Conservation (phyloP, 1,284 basidiomycete species). For the Heterobasidion irregulare region DNA sequence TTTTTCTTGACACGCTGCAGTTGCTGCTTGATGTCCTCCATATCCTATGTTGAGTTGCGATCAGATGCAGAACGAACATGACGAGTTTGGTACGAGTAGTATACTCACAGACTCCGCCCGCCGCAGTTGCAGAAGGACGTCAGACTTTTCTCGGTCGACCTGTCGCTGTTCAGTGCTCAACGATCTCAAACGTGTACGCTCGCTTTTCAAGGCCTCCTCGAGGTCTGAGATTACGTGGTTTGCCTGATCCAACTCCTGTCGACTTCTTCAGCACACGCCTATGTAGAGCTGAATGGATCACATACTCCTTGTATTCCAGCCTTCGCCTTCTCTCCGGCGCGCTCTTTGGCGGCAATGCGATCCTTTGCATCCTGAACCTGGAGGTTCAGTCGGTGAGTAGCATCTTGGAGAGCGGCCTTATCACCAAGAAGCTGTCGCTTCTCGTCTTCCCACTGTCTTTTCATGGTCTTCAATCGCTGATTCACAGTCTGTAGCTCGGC, state of each 20-base stretch:
- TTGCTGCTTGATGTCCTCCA: slow-evolving; percentile 63
- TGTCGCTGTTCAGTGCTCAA: slow-evolving; percentile 56
- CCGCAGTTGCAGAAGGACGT: slow-evolving; percentile 50
- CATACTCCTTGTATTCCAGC: slow-evolving; percentile 50
- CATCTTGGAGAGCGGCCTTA: slow-evolving; percentile 61
- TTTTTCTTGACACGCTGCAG: slow-evolving; percentile 61
- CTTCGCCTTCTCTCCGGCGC: slow-evolving; percentile 34
- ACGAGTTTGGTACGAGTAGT: background rate
- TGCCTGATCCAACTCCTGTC: slow-evolving; percentile 62
- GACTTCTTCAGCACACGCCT: background rate
- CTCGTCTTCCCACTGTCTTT: slow-evolving; percentile 60
- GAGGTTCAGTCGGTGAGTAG: slow-evolving; percentile 52
- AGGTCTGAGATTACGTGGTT: slow-evolving; percentile 56
- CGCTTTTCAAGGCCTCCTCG: slow-evolving; percentile 57
- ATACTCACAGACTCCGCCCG: slow-evolving; percentile 57
- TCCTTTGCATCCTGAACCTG: slow-evolving; percentile 50
- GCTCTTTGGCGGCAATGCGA: slow-evolving; percentile 42
- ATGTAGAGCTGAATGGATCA: background rate
- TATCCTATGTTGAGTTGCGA: slow-evolving; percentile 41
- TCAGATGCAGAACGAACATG: background rate
- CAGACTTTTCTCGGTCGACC: slow-evolving; percentile 53
- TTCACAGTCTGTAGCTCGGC: slow-evolving; percentile 52
- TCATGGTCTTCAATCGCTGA: slow-evolving; percentile 51
- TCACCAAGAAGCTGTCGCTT: slow-evolving; percentile 53
- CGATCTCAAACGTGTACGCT: slow-evolving; percentile 53